Evolutionary conservation across 2,329 filamentous ascomycete genomes (phyloP).

Genomic region (Fusarium irregulare): DNA sequence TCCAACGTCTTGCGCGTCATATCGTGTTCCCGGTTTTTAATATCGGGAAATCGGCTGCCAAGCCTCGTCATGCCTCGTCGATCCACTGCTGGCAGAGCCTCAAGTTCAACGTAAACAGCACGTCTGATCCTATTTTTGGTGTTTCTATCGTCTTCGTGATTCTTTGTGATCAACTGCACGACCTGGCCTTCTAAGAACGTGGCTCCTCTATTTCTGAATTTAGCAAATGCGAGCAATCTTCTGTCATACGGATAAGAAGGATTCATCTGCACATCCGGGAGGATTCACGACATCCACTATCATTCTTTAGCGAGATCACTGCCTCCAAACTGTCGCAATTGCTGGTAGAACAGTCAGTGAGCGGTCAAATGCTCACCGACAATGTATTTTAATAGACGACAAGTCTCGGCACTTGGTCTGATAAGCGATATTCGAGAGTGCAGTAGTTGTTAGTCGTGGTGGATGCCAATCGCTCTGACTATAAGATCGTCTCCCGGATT

Average conservation of each 20-base stretch:
- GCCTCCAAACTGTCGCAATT: not conserved
- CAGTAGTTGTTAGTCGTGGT: not conserved
- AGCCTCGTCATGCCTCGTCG: conserved; percentile 3
- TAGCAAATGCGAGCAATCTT: not conserved
- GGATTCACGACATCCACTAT: conserved; percentile 3
- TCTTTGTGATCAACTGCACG: not conserved
- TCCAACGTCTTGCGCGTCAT: conserved; percentile 10
- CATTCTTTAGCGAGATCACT: conserved; percentile 6
- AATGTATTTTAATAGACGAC: not conserved
- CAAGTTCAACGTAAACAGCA: conserved; percentile 4
- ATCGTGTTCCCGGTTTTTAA: not conserved
- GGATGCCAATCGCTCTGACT: not conserved
- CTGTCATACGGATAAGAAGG: not conserved
- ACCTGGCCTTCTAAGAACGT: not conserved
- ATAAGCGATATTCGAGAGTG: not conserved
- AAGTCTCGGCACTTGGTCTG: not conserved
- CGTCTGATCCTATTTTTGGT: conserved; percentile 16
- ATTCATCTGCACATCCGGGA: not conserved
- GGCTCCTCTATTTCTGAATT: not conserved
- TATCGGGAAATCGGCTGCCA: not conserved
- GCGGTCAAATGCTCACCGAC: not conserved
- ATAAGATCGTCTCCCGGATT: too few species aligned
- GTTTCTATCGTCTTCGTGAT: not conserved
- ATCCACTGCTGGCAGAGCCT: conserved; percentile 23
- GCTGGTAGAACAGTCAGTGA: not conserved